phyloP scores from a whole-genome alignment of 495 filamentous ascomycete species.

The Lepraria neglecta region DNA sequence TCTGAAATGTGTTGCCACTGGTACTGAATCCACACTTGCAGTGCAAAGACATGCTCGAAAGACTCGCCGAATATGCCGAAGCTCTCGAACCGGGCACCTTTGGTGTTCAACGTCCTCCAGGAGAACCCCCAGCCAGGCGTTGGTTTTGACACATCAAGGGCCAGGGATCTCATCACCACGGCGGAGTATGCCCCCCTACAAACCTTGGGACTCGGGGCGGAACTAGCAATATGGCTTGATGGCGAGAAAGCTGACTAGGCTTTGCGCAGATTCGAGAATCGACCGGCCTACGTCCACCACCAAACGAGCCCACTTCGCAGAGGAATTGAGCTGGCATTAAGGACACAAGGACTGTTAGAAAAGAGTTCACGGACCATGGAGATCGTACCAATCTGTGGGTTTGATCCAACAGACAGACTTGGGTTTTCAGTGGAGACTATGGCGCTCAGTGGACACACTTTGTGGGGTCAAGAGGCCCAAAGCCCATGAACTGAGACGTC shows the following conservation, averaged over 20 bases:
- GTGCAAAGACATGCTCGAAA: not conserved
- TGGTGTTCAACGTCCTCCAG: too few relatives aligned
- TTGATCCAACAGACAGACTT: not conserved
- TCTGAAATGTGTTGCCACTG: not conserved
- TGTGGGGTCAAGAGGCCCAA: not conserved
- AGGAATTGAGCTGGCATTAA: not conserved
- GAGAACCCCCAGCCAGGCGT: not conserved
- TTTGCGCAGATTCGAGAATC: not conserved
- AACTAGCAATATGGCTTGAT: too few relatives aligned
- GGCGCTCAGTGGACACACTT: not conserved
- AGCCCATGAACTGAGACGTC: not conserved
- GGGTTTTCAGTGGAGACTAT: not conserved
- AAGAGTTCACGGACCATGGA: not conserved
- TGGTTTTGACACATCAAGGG: not conserved
- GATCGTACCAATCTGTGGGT: not conserved
- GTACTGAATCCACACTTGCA: not conserved
- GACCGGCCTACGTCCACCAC: not conserved
- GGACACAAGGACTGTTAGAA: too few relatives aligned
- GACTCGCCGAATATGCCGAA: not conserved
- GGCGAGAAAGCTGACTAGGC: not conserved
- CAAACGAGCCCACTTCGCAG: not conserved
- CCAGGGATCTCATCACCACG: not conserved
- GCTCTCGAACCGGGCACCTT: not conserved
- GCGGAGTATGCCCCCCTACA: not conserved
- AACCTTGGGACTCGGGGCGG: not conserved